phyloP scores from a whole-genome alignment of 2,329 filamentous ascomycete genomes.

The Microdochium nivale region DNA sequence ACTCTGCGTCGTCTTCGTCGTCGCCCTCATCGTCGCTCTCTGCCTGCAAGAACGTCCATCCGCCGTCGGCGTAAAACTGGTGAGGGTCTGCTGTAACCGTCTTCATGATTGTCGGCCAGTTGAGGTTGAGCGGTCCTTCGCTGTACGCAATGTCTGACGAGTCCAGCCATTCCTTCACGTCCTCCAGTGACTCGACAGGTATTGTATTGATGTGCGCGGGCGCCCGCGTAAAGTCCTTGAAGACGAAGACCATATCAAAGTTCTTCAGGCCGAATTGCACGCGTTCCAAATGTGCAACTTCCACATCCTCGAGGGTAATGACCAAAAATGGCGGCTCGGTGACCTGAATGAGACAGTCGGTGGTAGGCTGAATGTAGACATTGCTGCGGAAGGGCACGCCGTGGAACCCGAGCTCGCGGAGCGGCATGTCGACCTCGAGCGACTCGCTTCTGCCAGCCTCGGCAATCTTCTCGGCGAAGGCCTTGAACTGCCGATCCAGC shows the following conservation, averaged over 20 bases:
- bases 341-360: constrained; percentile 92
- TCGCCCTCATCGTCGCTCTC: constrained; percentile 82
- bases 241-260: constrained; percentile 96
- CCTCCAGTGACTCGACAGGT: constrained; percentile 86
- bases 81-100: constrained; percentile 92
- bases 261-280: constrained; percentile 97
- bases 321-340: constrained; percentile 97
- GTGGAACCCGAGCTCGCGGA: constrained; percentile 92
- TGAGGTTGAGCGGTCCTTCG: constrained; percentile 92
- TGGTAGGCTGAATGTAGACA: constrained; percentile 91
- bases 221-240: constrained; percentile 90
- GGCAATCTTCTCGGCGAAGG: constrained; percentile 93
- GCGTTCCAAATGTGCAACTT: constrained; percentile 91
- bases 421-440: constrained; percentile 91
- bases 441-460: constrained; percentile 88
- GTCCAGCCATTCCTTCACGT: constrained; percentile 96
- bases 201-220: constrained; percentile 97
- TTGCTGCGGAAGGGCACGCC: constrained; percentile 94
- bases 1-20: constrained; percentile 80
- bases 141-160: constrained; percentile 89
- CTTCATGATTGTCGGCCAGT: constrained; percentile 99
- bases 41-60: constrained; percentile 84
- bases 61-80: constrained; percentile 89
- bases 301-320: constrained; percentile 89
- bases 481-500: constrained; percentile 91